These are phyloP conservation scores for Fusarium continuum DNA, from an alignment of 2,329 filamentous ascomycete genomes.

Conservation along the genomic window DNA sequence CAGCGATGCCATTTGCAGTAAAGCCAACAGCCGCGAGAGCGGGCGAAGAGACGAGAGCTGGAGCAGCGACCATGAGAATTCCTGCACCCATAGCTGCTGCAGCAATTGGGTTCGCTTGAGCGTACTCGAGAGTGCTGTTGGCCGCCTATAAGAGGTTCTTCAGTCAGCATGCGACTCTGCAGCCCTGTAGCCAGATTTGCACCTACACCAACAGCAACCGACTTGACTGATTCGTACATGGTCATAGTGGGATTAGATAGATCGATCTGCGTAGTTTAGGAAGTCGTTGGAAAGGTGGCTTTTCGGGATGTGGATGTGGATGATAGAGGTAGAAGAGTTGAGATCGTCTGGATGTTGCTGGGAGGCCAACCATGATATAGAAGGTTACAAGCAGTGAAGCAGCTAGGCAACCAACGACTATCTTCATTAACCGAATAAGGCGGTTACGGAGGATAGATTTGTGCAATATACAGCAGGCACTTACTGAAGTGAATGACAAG, in stretches of 20 bases:
- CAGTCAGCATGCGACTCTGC: not conserved
- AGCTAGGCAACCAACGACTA: not conserved
- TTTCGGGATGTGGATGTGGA: not conserved
- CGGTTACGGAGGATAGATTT: no score
- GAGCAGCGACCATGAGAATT: slow-evolving; percentile 10
- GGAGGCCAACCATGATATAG: not conserved
- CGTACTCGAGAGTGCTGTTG: not conserved
- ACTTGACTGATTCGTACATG: not conserved
- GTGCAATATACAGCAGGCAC: no score
- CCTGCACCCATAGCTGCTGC: slow-evolving; percentile 5
- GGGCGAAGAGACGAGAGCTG: slow-evolving; percentile 19
- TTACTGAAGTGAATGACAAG: not conserved
- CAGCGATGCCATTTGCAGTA: slow-evolving; percentile 25
- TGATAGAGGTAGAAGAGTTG: not conserved
- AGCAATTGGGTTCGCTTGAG: not conserved
- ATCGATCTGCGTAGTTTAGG: no score
- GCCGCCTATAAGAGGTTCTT: not conserved
- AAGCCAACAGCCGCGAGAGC: slow-evolving; percentile 28
- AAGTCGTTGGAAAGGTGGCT: not conserved
- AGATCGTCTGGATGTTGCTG: not conserved
- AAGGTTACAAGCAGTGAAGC: not conserved
- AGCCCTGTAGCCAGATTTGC: no score
- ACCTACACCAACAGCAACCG: no score
- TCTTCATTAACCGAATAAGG: no score
- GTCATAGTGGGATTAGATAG: not conserved